Base-by-base conservation (phyloP, 1,284 basidiomycete genomes). In the Cerioporus squamosus region DNA sequence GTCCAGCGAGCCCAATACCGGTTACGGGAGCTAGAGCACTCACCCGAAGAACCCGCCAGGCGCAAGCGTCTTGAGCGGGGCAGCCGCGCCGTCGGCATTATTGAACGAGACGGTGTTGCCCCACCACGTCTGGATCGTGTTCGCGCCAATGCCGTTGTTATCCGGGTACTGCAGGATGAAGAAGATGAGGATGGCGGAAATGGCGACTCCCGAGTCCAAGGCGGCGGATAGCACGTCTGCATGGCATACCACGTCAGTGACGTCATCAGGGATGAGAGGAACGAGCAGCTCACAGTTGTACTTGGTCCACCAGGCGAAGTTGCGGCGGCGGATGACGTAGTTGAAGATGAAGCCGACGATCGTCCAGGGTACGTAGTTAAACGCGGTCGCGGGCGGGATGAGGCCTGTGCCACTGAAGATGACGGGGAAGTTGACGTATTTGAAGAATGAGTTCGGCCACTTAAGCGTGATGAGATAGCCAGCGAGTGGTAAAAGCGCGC, bases 151-250 rank as follows among this genome's bases (percentile, higher is more conserved):
- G 12, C 70, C 72, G n/a, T 85, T 86, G 59, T 87, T 80, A 60
- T 64, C 66, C 2, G 89, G 89, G 64, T 85, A 91, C 69, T 90
- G 84, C 44, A 91, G 74, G 54, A 72, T 73, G 78, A 90, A 91
- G 77, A 89, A 90, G 56, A 89, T 85, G 60, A 87, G 59, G 47
- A 90, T 75, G 5, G 80, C 75, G 15, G 79, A 74, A 26, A 87
- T 68, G 0, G 86, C 86, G 12, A 88, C 77, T n/a, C 86, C 85
- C 39, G 85, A 79, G 70, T 83, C 83, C 61, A 87, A 70, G 3
- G 81, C 85, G 9, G 84, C 83, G 15, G 84, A 86, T 47, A 87
- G 73, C 48, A 85, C 82, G 59, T 83, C 76, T 77, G 38, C 3
- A 26, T 22, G 18, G n/a, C 40, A 43, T 20, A 43, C n/a, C n/a